phyloP scores from a whole-genome alignment of 2,329 filamentous ascomycete species.

The Phaeosphaeriaceae sp. region DNA sequence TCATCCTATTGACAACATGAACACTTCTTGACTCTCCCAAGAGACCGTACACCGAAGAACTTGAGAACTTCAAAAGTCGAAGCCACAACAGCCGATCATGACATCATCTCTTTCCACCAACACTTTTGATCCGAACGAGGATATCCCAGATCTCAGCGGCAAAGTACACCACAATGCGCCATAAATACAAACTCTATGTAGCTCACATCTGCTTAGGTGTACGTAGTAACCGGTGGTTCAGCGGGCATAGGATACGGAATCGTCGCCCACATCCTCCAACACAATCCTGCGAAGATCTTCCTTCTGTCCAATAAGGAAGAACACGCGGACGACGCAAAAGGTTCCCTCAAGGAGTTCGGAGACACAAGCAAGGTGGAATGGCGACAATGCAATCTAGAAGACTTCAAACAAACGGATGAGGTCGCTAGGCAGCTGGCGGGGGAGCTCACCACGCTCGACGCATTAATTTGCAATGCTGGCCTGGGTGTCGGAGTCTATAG shows the following conservation, averaged over 20 bases:
- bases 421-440: conserved; percentile 54
- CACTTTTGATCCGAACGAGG: conserved; percentile 50
- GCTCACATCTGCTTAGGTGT: conserved; percentile 40
- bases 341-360: conserved; percentile 52
- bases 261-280: conserved; percentile 60
- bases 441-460: conserved; percentile 54
- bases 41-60: background rate
- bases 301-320: conserved; percentile 59
- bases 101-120: conserved; percentile 27
- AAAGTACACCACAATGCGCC: conserved; percentile 30
- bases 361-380: conserved; percentile 55
- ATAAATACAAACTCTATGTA: background rate
- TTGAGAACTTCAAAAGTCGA: background rate
- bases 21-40: background rate
- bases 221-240: conserved; percentile 57
- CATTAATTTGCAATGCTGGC: conserved; percentile 58
- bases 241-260: conserved; percentile 62
- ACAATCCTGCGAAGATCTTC: conserved; percentile 56
- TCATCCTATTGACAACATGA: background rate
- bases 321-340: conserved; percentile 55
- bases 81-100: conserved; percentile 8
- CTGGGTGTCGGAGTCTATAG: conserved; percentile 59
- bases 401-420: conserved; percentile 54
- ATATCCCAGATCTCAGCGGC: conserved; percentile 50
- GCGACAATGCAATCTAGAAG: conserved; percentile 56